Conservation (phyloP, 352 stramenopile species). For the Pythium vanterpoolii region DNA sequence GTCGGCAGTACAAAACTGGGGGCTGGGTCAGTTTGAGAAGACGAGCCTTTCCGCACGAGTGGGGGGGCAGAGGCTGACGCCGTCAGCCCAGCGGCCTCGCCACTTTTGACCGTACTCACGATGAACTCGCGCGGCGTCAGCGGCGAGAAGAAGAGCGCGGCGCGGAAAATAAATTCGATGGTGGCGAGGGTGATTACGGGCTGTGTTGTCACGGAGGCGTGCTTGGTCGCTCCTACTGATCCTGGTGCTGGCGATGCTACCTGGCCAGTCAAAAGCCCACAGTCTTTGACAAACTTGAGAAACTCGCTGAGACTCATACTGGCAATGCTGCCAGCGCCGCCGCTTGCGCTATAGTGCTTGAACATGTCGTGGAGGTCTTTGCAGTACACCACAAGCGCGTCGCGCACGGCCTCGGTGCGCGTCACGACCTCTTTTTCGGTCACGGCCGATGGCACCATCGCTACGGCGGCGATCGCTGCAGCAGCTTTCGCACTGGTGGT, state of each 20-base stretch:
- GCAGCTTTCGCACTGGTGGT: not conserved
- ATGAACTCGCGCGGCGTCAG: conserved; percentile 19
- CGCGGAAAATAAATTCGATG: conserved; percentile 46
- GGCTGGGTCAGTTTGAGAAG: not conserved
- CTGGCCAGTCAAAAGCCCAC: not conserved
- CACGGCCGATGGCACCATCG: conserved; percentile 17
- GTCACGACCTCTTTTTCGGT: conserved; percentile 58
- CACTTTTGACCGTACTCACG: not conserved
- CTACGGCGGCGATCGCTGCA: no score
- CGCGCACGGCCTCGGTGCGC: conserved; percentile 46
- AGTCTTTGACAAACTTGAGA: conserved; percentile 68
- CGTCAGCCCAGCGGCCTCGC: not conserved
- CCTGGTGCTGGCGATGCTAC: not conserved
- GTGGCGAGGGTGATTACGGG: conserved; percentile 29
- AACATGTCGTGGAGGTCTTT: conserved; percentile 83
- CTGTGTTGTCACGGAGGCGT: not conserved
- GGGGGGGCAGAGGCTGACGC: no score
- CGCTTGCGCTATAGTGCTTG: conserved; percentile 78
- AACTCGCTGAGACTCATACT: conserved; percentile 73
- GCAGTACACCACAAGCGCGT: conserved; percentile 53
- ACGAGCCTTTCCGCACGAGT: not conserved
- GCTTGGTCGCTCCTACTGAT: not conserved
- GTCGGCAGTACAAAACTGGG: conserved; percentile 7
- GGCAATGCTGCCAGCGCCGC: conserved; percentile 56
- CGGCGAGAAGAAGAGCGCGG: conserved; percentile 27